Percentiles rank a stretch among this genome's conserved stretches.
These are phyloP conservation scores for Cyclotella atomus DNA, from an alignment of 108 stramenopile species.

Conservation along the genomic window DNA sequence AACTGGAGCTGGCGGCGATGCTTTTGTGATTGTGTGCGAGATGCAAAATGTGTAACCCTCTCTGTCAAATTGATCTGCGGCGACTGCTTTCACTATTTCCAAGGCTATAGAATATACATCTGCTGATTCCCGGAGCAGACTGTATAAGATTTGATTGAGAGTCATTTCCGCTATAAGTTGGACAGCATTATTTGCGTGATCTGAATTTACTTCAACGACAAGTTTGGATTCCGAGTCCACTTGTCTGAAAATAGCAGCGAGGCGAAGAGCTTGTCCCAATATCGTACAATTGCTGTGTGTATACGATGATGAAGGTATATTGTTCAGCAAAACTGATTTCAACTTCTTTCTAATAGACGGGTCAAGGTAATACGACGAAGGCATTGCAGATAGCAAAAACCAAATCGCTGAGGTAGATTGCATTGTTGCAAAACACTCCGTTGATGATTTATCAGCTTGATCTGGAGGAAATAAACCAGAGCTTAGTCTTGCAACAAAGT, in stretches of 20 bases:
- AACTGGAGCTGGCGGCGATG: not conserved
- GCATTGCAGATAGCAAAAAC: slow-evolving; percentile 23
- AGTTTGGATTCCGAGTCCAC: slow-evolving; percentile 4
- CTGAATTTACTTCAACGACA: slow-evolving; percentile 18
- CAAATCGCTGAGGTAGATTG: slow-evolving; percentile 46
- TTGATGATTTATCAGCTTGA: not conserved
- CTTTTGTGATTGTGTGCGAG: not conserved
- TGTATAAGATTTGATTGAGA: slow-evolving; percentile 19
- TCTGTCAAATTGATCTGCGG: slow-evolving; percentile 46
- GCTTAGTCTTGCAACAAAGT: slow-evolving; percentile 16
- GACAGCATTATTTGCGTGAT: not conserved
- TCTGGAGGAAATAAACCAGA: slow-evolving; percentile 25
- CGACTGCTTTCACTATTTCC: slow-evolving; percentile 53
- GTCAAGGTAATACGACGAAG: slow-evolving; percentile 46
- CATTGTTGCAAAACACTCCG: slow-evolving; percentile 12
- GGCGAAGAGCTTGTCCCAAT: slow-evolving; percentile 56
- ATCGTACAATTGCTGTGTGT: slow-evolving; percentile 26
- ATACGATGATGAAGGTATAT: not conserved
- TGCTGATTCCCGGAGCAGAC: slow-evolving; percentile 13
- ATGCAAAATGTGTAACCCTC: slow-evolving; percentile 32
- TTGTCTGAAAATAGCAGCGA: slow-evolving; percentile 33
- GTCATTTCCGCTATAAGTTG: slow-evolving; percentile 14
- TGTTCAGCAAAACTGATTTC: slow-evolving; percentile 31
- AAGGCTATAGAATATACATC: slow-evolving; percentile 15
- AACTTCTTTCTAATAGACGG: slow-evolving; percentile 45